A percentile compares a stretch with the other conserved stretches of the same genome.
Conservation (phyloP, 2,329 filamentous ascomycete genomes). For the Colletotrichum sidae region DNA sequence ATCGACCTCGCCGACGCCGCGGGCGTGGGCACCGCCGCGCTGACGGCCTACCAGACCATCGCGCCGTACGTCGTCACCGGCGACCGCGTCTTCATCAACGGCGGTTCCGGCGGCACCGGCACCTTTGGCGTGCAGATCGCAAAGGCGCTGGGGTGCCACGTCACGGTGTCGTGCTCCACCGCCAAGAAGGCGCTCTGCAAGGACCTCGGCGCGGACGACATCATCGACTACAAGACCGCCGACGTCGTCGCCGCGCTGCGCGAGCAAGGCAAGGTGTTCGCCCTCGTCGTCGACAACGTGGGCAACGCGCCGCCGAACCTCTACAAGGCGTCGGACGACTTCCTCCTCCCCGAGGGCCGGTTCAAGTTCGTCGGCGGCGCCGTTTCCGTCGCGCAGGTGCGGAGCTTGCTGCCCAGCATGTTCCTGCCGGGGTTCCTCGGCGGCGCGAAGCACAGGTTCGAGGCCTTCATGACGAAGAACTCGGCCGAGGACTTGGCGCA, state of each 20-base stretch:
- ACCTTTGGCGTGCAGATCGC: slow-evolving; percentile 73
- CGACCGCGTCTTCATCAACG: slow-evolving; percentile 74
- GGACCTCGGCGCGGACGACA: slow-evolving; percentile 71
- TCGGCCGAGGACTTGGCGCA: slow-evolving; percentile 59
- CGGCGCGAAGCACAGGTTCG: slow-evolving; percentile 55
- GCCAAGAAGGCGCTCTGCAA: slow-evolving; percentile 68
- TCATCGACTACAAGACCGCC: slow-evolving; percentile 69
- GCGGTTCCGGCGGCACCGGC: slow-evolving; percentile 72
- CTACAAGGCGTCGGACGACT: slow-evolving; percentile 64
- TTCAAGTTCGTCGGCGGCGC: slow-evolving; percentile 64
- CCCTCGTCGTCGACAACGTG: slow-evolving; percentile 70
- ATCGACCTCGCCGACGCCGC: slow-evolving; percentile 54
- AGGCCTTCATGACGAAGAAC: slow-evolving; percentile 53
- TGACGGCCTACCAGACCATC: slow-evolving; percentile 63
- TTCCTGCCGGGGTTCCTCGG: slow-evolving; percentile 50
- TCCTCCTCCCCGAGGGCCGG: slow-evolving; percentile 58
- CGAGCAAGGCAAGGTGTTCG: slow-evolving; percentile 59
- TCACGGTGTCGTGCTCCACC: slow-evolving; percentile 71
- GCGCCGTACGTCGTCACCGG: slow-evolving; percentile 60
- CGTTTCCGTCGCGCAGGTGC: slow-evolving; percentile 42
- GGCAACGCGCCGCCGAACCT: slow-evolving; percentile 60
- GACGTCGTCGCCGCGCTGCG: slow-evolving; percentile 61
- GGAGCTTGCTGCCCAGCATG: slow-evolving; percentile 42
- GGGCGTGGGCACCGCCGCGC: slow-evolving; percentile 55
- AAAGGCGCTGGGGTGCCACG: slow-evolving; percentile 70